Evolutionary conservation across 306 rosid species (phyloP).

Genomic region (Myrica gale): DNA sequence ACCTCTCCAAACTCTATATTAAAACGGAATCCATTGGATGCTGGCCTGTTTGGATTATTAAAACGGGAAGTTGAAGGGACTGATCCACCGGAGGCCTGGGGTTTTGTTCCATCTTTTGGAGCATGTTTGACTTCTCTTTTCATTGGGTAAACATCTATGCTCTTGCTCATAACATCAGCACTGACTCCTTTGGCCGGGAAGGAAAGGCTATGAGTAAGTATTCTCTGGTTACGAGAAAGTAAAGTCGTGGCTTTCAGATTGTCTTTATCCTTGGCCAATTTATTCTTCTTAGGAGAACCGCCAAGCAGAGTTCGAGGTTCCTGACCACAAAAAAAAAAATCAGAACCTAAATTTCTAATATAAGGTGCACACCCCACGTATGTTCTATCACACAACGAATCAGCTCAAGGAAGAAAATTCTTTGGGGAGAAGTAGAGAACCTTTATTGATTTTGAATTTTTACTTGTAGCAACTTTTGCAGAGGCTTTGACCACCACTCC

Average conservation of each 20-base stretch:
- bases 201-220: constrained; percentile 72
- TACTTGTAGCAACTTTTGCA: constrained; percentile 42
- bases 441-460: constrained; percentile 53
- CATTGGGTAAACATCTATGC: constrained; percentile 44
- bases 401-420: constrained; percentile 10
- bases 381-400: background rate
- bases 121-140: constrained; percentile 43
- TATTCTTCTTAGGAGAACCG: constrained; percentile 53
- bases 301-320: constrained; percentile 38
- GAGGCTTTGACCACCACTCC: constrained; percentile 41
- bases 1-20: background rate
- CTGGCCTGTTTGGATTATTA: no score
- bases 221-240: constrained; percentile 43
- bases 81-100: constrained; percentile 41
- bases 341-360: background rate
- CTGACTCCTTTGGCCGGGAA: constrained; percentile 60
- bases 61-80: background rate
- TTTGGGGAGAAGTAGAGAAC: constrained; percentile 43
- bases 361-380: no score
- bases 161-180: constrained; percentile 62
- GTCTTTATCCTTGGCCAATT: constrained; percentile 56
- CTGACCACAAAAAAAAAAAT: constrained; percentile 41
- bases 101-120: constrained; percentile 40
- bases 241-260: constrained; percentile 41
- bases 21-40: no score